A percentile compares a stretch with the other conserved stretches of the same genome.
Conservation (phyloP, 2,329 filamentous ascomycete species). For the Diplocarpon mali region DNA sequence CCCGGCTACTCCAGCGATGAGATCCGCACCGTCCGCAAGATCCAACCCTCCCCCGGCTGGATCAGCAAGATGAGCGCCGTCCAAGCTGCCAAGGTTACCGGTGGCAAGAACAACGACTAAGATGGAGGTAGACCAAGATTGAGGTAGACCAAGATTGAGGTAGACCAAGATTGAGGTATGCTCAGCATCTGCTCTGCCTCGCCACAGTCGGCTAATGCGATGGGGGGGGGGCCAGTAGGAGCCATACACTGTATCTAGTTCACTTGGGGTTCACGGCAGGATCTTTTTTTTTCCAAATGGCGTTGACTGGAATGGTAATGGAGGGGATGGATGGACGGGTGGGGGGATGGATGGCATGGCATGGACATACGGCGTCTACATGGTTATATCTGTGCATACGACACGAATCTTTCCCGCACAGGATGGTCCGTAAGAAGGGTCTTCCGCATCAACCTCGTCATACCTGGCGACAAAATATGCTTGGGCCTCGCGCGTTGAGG, state of each 20-base stretch:
- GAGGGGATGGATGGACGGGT: background rate
- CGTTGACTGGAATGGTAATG: constrained; percentile 6
- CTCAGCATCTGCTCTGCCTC: no score
- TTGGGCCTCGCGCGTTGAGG: no score
- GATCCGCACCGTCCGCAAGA: constrained; percentile 85
- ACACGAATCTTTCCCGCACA: no score
- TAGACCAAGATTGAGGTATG: no score
- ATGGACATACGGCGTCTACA: constrained; percentile 6
- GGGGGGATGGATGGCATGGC: background rate
- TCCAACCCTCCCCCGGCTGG: constrained; percentile 80
- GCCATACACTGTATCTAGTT: background rate
- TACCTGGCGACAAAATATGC: no score
- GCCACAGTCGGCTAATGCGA: no score
- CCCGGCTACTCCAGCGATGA: constrained; percentile 93
- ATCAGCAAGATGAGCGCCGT: constrained; percentile 96
- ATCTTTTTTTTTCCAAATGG: constrained; percentile 1
- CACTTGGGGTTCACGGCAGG: constrained; percentile 7
- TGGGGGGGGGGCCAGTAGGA: no score
- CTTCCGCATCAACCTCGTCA: no score
- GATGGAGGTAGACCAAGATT: no score
- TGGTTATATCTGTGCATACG: background rate
- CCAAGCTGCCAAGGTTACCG: constrained; percentile 78
- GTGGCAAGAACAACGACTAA: constrained; percentile 28
- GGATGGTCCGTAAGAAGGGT: no score
- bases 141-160: no score